phyloP scores from a whole-genome alignment of 2,329 filamentous ascomycete species.

The Apiospora marii region DNA sequence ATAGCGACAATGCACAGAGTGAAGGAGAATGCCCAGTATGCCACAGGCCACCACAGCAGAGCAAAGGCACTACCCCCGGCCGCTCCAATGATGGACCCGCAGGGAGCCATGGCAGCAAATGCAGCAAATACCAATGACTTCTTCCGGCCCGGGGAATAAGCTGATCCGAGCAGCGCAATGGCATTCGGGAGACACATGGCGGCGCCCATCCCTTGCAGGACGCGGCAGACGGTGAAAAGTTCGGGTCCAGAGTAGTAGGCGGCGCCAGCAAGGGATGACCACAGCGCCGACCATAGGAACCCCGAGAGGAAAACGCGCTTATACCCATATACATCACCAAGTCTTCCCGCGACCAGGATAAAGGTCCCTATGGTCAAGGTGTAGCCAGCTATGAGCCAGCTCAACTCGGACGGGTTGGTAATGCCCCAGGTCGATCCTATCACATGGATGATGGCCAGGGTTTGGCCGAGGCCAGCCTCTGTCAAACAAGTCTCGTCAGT shows the following conservation, averaged over 20 bases:
- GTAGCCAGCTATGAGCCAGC: constrained; percentile 67
- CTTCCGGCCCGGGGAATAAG: constrained; percentile 62
- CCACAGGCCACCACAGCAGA: constrained; percentile 57
- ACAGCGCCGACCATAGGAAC: constrained; percentile 61
- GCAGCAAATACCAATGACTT: constrained; percentile 68
- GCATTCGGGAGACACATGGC: constrained; percentile 70
- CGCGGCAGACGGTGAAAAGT: constrained; percentile 58
- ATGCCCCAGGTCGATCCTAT: constrained; percentile 57
- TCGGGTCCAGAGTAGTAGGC: constrained; percentile 44
- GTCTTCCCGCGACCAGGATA: constrained; percentile 62
- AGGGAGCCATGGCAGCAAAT: constrained; percentile 55
- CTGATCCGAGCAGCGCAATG: constrained; percentile 66
- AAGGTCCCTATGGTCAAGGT: constrained; percentile 64
- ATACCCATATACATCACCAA: constrained; percentile 66
- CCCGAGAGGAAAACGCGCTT: constrained; percentile 62
- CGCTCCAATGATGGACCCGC: constrained; percentile 53
- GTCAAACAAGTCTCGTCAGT: neutral
- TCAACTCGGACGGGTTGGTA: constrained; percentile 52
- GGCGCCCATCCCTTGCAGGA: constrained; percentile 67
- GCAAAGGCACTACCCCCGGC: constrained; percentile 51
- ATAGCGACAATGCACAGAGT: constrained; percentile 44
- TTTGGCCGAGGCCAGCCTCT: constrained; percentile 54
- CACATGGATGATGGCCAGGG: constrained; percentile 55
- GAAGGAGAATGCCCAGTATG: constrained; percentile 52
- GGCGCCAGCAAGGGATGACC: constrained; percentile 58